Evolutionary conservation across 2,329 filamentous ascomycete species (phyloP), one percentile per base, ranked within the genome.

Genomic region (Alternaria consortialis): DNA sequence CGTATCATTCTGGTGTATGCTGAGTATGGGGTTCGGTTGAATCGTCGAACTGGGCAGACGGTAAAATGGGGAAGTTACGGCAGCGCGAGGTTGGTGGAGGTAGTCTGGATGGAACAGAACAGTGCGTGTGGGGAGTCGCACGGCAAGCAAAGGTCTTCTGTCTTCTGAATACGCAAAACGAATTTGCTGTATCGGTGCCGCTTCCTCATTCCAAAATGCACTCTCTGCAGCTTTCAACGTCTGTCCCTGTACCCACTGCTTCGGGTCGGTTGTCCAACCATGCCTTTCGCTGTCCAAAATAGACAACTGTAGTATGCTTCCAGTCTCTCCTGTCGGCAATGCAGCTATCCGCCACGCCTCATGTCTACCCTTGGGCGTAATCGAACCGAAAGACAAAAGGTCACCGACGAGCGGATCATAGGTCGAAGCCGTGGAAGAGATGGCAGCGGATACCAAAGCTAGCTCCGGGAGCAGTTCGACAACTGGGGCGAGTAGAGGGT

Each of bases 331-430:
- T 2, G 84, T 62, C 11, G 75, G 72, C 2, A 81, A 61, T 5
- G 74, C 72, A 15, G 77, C 73, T 5, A 79, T 64, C 12, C 69
- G 68, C 39, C 62, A 68, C 2, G 68, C 58, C 9, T 64, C 56
- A 9, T 80, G 5, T 80, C 54, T 64, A 11, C 62, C 63, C 32
- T 83, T 69, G 79, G 84, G 63, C 80, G 86, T 62, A 84, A 80
- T 66, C 80, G 86, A 84, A 1, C 89, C 89, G 29, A 87, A 79
- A 2, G 85, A 84, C 23, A 92, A 80, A 5, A 90, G 74, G 12
- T 70, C 68, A 17, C 81, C 80, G 27, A 75, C 56, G 2, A 74
- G 62, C 13, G 82, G 78, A 60, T 84, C 82, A 64, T 82, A 78
- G 7, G 61, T 70, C 7, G 60, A 32, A 2, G 73, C 56, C 2